Evolutionary conservation across 306 rosid species (phyloP), one percentile per base, ranked within the genome.

Genomic region (Sesbania bispinosa): DNA sequence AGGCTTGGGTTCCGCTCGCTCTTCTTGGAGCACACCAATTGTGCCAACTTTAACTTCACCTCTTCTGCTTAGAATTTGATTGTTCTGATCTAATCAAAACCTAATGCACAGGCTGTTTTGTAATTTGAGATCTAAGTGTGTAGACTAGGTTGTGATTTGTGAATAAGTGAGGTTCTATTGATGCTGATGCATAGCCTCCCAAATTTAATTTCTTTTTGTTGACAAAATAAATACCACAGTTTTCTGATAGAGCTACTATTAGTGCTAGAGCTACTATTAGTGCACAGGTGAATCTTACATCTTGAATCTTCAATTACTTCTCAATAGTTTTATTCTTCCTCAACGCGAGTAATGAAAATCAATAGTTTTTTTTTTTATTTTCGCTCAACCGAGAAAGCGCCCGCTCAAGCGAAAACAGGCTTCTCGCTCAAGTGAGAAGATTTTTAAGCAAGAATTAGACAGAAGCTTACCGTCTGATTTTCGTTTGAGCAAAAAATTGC

Each of bases 1-100:
- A 82, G 83, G 45, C 85, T 90, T 43, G 94, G 94, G 5, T 86
- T 90, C 50, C 61, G 85, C 10, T 79, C 82, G 0, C 38, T 86
- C 2, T 16, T 83, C 38, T 66, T 79, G 35, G 61, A 67, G 26
- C 79, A 42, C 13, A 67, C 75, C 16, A 84, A 83, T 3, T 90
- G 96, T 53, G 77, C 61, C 41, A 84, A 85, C 78, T 90, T 90
- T 61, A 85, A 81, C 50, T 89, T 87, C 27, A 84, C 89, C 6
- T 63, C 87, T 2, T 66, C 33, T 59, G 64, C 74, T 71, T 86
- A 72, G 50, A 60, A 47, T 32, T 79, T 36, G 0, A 38, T 63
- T 45, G 0, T 13, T 43, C 27, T 63, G 33, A 10, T 50, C 6
- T 2, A 36, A 47, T 26, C 36, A 36, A 42, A 42, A 13, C 27